Base-by-base conservation (phyloP, 164 flowering plant species). In the Platanus orientalis region DNA sequence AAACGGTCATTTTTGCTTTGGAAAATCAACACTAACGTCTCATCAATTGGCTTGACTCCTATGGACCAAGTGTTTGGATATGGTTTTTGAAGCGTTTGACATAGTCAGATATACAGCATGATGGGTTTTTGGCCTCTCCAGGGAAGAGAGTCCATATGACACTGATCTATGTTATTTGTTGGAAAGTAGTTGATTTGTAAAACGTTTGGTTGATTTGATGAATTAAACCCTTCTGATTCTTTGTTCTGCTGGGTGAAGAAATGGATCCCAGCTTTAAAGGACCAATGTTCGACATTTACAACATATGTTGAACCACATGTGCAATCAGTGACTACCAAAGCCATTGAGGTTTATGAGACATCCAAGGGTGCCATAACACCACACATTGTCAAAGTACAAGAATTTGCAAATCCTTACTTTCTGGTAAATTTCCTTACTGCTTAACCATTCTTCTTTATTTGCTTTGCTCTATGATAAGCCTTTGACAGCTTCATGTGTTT, bases 251-350 rank as follows among this genome's bases (percentile, higher is more conserved):
- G 52, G 64, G 9, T 79, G 81, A 65, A 94, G 99, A 83, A 75
- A 76, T 85, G 75, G 87, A 67, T 88, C 53, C 97, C 97, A 21
- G 78, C 79, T 52, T 16, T 81, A n/a, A 81, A 89, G 71, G 90
- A 91, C 25, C 76, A 80, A 27, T 91, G 88, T 96, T 20, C 82
- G 63, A 57, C 72, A 4, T 61, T 83, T 28, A 70, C 68, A 54
- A 76, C 86, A 39, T 50, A 72, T 36, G 69, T 69, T 62, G 83
- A 80, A 69, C 99, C 99, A 6, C 90, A 88, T 70, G 79, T 85
- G 61, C 80, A 78, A 65, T 51, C 64, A 27, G 40, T 83, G 6
- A 63, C 70, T 30, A 48, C 80, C 3, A 95, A 80, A 70, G 62
- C 85, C 25, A 17, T 79, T 29, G 86, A 91, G 79, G 71, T 73